Conservation (phyloP, 192 early-diverging fungal genomes). For the Gonapodya prolifera region DNA sequence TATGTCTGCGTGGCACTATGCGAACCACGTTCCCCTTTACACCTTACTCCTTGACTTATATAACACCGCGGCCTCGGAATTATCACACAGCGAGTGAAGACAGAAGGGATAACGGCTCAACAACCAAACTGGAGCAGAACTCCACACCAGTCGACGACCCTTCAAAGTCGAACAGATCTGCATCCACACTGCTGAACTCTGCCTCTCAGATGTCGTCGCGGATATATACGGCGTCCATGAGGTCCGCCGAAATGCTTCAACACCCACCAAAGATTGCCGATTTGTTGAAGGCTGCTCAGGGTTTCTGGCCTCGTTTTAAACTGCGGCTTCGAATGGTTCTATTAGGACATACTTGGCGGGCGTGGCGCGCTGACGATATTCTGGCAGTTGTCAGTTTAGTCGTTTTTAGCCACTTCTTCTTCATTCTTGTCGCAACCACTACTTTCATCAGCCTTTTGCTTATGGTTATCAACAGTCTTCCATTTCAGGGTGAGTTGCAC, state of each 20-base stretch:
- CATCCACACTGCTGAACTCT: neutral
- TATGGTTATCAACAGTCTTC: slow-evolving; percentile 64
- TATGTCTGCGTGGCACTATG: no score
- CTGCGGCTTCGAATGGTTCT: neutral
- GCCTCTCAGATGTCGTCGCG: neutral
- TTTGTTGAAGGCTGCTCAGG: neutral
- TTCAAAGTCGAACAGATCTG: neutral
- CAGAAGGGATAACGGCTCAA: no score
- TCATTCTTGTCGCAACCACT: slow-evolving; percentile 78
- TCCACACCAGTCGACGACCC: neutral
- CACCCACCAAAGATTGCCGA: neutral
- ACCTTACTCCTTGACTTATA: no score
- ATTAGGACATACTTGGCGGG: neutral
- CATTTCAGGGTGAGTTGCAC: slow-evolving; percentile 51
- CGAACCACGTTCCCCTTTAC: no score
- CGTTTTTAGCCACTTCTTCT: slow-evolving; percentile 71
- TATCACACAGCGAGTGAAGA: no score
- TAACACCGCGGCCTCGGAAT: no score
- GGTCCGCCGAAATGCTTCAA: neutral
- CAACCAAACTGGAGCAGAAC: neutral
- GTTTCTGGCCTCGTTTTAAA: neutral
- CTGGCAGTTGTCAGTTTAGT: slow-evolving; percentile 81
- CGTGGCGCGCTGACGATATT: slow-evolving; percentile 51
- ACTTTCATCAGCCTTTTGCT: slow-evolving; percentile 72
- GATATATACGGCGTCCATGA: neutral